A percentile compares a stretch with the other conserved stretches of the same genome.
Conservation (phyloP, 2,329 filamentous ascomycete species). For the Capronia coronata region DNA sequence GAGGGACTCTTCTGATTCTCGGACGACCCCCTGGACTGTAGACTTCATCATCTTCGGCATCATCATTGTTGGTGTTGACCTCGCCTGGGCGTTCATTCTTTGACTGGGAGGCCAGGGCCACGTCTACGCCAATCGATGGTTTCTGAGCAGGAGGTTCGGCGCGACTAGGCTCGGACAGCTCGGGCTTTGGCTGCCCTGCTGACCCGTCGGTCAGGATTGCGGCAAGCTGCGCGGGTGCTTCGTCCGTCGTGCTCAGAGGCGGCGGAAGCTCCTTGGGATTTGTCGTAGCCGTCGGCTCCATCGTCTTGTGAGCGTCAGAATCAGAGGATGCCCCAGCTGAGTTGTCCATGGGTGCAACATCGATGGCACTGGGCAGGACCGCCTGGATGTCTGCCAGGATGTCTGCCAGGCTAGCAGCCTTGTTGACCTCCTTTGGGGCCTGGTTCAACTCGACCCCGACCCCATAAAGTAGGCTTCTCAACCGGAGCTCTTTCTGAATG, state of each 20-base stretch:
- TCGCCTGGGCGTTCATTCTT: slow-evolving; percentile 17
- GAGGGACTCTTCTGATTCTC: slow-evolving; percentile 30
- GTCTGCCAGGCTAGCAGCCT: slow-evolving; percentile 20
- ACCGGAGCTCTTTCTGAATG: slow-evolving; percentile 42
- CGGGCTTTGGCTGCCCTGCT: background rate
- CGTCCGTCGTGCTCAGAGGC: background rate
- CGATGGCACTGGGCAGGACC: slow-evolving; percentile 8
- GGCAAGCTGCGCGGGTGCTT: background rate
- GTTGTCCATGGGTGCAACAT: background rate
- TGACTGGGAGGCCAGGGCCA: background rate
- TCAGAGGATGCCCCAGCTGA: no score
- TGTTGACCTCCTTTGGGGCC: slow-evolving; percentile 15
- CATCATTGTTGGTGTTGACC: slow-evolving; percentile 27
- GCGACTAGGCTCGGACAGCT: background rate
- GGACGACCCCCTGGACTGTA: slow-evolving; percentile 53
- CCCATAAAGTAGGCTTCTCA: slow-evolving; percentile 45
- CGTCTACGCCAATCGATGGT: background rate
- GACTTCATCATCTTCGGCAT: slow-evolving; percentile 30
- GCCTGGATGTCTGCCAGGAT: slow-evolving; percentile 18
- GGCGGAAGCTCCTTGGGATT: background rate
- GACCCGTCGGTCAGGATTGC: background rate
- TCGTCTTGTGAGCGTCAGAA: background rate
- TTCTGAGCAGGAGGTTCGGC: background rate
- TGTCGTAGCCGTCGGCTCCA: background rate
- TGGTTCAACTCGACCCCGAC: slow-evolving; percentile 43